Percentiles rank a stretch among this genome's conserved stretches.
phyloP scores from a whole-genome alignment of 352 stramenopile genomes.

The Phytophthora kernoviae region DNA sequence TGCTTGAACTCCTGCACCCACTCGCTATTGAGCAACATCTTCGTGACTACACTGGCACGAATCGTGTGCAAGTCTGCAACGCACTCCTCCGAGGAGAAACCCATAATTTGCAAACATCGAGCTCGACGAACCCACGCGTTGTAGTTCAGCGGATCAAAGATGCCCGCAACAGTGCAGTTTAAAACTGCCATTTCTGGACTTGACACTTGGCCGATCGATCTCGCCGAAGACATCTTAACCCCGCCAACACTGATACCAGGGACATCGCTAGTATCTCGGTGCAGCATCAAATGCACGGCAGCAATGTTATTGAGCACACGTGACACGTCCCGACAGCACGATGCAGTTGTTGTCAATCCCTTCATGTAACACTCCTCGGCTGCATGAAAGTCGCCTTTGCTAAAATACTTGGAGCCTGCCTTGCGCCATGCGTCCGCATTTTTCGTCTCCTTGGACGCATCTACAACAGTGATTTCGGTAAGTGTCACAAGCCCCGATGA shows the following conservation, averaged over 20 bases:
- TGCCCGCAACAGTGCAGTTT: slow-evolving; percentile 12
- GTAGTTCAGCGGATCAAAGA: slow-evolving; percentile 22
- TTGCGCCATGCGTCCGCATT: slow-evolving; percentile 1
- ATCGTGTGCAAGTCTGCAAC: slow-evolving; percentile 14
- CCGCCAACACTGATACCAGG: not conserved
- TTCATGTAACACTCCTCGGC: slow-evolving; percentile 10
- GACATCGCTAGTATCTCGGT: slow-evolving; percentile 3
- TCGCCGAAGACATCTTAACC: not conserved
- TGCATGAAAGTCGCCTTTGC: not conserved
- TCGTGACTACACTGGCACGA: not conserved
- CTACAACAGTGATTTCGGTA: not conserved
- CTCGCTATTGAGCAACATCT: not conserved
- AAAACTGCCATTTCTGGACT: slow-evolving; percentile 4
- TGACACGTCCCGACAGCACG: slow-evolving; percentile 1
- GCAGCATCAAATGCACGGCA: slow-evolving; percentile 10
- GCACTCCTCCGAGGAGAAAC: slow-evolving; percentile 7
- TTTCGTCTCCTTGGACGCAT: not conserved
- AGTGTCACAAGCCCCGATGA: not conserved
- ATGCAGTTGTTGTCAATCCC: not conserved
- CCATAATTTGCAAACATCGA: slow-evolving; percentile 19
- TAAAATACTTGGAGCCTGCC: slow-evolving; percentile 1
- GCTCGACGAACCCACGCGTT: slow-evolving; percentile 35
- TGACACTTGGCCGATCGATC: not conserved
- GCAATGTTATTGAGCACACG: slow-evolving; percentile 15
- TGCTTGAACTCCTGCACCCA: slow-evolving; percentile 18